Evolutionary conservation across 768 basidiomycete species (phyloP).

Genomic region (Zangia roseola): DNA sequence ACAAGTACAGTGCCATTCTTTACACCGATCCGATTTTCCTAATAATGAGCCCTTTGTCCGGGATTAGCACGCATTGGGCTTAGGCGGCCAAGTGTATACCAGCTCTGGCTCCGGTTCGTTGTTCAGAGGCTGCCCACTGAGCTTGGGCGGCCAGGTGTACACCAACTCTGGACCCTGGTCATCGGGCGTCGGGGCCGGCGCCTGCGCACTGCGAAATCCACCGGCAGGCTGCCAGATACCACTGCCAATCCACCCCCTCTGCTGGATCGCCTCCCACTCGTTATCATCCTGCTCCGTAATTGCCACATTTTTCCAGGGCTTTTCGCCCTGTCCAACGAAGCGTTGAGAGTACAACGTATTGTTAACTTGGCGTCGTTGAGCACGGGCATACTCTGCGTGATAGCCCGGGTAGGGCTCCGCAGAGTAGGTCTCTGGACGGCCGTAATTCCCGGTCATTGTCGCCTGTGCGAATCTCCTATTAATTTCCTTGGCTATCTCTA

Average conservation of each 20-base stretch:
- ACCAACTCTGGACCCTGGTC: neutral
- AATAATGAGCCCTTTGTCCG: too few species aligned
- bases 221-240: neutral
- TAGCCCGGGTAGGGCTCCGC: constrained; percentile 3
- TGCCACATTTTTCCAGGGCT: constrained; percentile 21
- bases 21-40: too few species aligned
- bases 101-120: too few species aligned
- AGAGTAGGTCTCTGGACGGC: neutral
- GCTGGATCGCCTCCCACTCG: constrained; percentile 1
- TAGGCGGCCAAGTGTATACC: constrained; percentile 9
- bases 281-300: constrained; percentile 16
- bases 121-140: too few species aligned
- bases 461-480: neutral
- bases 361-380: neutral
- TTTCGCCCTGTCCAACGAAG: neutral
- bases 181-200: neutral
- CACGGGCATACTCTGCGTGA: neutral
- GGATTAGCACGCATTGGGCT: too few species aligned
- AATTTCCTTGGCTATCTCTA: neutral
- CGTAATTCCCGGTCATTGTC: constrained; percentile 32
- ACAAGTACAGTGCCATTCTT: neutral
- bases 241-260: neutral
- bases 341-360: neutral
- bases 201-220: too few species aligned
- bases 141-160: constrained; percentile 8